phyloP scores from a whole-genome alignment of 2,329 filamentous ascomycete species.

The Venturia aucupariae region DNA sequence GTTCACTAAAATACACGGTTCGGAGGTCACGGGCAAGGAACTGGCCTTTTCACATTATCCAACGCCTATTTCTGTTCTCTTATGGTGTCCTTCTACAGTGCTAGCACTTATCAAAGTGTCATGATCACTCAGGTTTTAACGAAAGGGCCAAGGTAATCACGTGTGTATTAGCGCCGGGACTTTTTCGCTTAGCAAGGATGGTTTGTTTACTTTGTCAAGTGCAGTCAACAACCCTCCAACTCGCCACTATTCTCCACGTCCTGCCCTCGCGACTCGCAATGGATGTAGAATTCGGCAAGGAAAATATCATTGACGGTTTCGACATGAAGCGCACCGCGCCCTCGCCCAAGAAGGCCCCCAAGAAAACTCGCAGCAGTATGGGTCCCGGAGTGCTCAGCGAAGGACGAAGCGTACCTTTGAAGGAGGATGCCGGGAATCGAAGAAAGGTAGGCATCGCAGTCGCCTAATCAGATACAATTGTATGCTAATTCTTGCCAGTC shows the following conservation, averaged over 20 bases:
- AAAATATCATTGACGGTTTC: constrained; percentile 51
- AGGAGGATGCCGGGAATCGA: constrained; percentile 64
- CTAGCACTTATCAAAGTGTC: too few relatives aligned
- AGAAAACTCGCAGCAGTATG: constrained; percentile 68
- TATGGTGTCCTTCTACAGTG: too few relatives aligned
- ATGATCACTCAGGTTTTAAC: too few relatives aligned
- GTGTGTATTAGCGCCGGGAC: background rate
- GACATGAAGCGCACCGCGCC: constrained; percentile 18
- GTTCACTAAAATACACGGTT: too few relatives aligned
- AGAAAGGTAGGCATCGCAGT: constrained; percentile 53
- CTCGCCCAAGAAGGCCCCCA: constrained; percentile 22
- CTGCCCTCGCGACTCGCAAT: background rate
- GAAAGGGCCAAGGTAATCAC: too few relatives aligned
- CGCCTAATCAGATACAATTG: too few relatives aligned
- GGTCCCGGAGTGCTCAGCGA: constrained; percentile 77
- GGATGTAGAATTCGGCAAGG: constrained; percentile 50
- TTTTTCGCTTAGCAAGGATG: background rate
- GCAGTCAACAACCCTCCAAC: constrained; percentile 1
- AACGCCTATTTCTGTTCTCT: too few relatives aligned
- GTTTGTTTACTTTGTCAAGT: constrained; percentile 1
- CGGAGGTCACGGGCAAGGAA: too few relatives aligned
- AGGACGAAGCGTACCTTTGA: constrained; percentile 54
- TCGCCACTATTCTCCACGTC: background rate
- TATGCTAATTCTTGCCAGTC: constrained; percentile 25
- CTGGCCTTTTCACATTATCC: too few relatives aligned